Evolutionary conservation across 164 flowering plant genomes (phyloP).

Genomic region (Buxus sempervirens): DNA sequence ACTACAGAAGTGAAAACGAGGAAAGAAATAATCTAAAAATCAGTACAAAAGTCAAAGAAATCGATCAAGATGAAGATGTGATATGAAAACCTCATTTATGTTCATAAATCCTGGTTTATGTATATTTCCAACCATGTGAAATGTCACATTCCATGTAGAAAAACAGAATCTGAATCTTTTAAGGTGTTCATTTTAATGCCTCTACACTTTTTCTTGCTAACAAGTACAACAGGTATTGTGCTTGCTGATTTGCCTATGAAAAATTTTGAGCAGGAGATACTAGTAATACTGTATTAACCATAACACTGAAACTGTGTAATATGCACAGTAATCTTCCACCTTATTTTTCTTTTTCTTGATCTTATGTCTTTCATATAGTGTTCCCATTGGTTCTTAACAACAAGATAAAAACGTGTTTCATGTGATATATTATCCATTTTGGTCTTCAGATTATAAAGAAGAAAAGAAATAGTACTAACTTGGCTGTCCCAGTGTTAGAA

Average conservation of each 20-base stretch:
- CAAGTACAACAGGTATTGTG: too few relatives aligned
- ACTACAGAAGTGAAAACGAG: too few relatives aligned
- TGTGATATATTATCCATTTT: not conserved
- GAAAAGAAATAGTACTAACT: slow-evolving; percentile 40
- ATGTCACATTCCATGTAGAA: too few relatives aligned
- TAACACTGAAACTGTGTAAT: not conserved
- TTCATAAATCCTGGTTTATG: too few relatives aligned
- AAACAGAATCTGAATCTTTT: too few relatives aligned
- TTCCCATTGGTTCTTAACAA: not conserved
- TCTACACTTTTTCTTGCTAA: too few relatives aligned
- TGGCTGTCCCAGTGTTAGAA: slow-evolving; percentile 77
- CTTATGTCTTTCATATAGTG: not conserved
- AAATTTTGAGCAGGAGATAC: not conserved
- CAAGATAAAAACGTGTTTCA: not conserved
- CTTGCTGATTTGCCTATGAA: not conserved
- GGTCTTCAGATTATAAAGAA: not conserved
- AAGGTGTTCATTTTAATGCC: too few relatives aligned
- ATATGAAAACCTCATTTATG: too few relatives aligned
- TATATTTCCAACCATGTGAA: too few relatives aligned
- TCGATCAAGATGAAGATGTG: too few relatives aligned
- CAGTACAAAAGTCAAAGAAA: too few relatives aligned
- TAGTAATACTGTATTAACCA: not conserved
- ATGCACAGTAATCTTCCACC: not conserved
- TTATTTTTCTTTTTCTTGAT: not conserved
- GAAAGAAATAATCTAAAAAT: too few relatives aligned